Conservation (phyloP, 176 grass and related monocot species). For the Poa pratensis region DNA sequence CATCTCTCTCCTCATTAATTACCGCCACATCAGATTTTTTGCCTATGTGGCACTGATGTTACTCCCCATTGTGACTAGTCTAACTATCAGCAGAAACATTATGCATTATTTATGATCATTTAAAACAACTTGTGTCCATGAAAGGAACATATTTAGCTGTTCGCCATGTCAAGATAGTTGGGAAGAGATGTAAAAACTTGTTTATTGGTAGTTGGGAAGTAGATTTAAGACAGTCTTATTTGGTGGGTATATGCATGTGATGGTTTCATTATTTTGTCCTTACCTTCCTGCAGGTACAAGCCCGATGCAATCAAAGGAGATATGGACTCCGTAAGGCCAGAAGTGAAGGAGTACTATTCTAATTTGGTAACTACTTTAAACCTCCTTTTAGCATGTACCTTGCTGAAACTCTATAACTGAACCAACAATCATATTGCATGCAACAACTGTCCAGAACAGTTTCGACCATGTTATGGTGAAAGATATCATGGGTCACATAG, state of each 20-base stretch:
- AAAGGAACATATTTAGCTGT: constrained; percentile 5
- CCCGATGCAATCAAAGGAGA: constrained; percentile 80
- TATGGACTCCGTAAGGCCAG: constrained; percentile 92
- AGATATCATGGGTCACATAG: neutral
- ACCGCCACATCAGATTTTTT: no score
- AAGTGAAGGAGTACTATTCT: constrained; percentile 88
- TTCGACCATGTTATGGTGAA: constrained; percentile 1
- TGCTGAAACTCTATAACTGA: neutral
- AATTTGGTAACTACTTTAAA: constrained; percentile 66
- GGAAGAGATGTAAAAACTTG: constrained; percentile 1
- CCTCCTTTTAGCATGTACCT: neutral
- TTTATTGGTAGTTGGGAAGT: constrained; percentile 30
- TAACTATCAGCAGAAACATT: neutral
- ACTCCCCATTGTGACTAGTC: no score
- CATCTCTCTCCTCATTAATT: no score
- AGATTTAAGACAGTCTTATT: constrained; percentile 19
- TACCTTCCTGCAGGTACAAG: constrained; percentile 49
- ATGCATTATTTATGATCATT: neutral
- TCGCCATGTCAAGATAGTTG: constrained; percentile 15
- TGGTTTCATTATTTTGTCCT: constrained; percentile 11
- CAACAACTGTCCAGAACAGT: constrained; percentile 6
- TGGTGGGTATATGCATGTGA: constrained; percentile 4
- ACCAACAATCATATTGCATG: constrained; percentile 13
- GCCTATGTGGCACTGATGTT: no score
- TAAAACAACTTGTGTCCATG: neutral